These are phyloP conservation scores for Anthracocystis panici-leucophaei DNA, from an alignment of 1,284 basidiomycete species.

Conservation along the genomic window DNA sequence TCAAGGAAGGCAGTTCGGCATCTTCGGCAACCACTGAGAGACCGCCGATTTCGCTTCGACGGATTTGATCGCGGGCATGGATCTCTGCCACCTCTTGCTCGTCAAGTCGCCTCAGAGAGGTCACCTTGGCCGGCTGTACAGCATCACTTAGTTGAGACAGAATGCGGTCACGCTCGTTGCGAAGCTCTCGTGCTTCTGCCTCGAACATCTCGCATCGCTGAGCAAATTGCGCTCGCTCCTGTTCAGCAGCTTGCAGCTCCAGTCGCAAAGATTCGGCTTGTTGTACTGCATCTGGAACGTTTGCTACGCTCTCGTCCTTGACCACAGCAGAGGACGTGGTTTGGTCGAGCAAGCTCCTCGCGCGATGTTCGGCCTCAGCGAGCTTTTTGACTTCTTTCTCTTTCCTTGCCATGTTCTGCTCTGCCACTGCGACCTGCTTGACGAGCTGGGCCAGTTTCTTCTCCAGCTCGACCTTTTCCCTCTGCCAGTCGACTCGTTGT, in stretches of 20 bases:
- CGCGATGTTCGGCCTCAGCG: conserved; percentile 28
- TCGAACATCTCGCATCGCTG: conserved; percentile 27
- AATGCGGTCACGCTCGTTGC: conserved; percentile 29
- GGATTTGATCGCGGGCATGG: conserved; percentile 31
- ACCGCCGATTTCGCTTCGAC: conserved; percentile 25
- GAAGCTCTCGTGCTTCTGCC: conserved; percentile 30
- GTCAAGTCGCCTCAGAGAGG: conserved; percentile 27
- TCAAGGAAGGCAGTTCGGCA: conserved; percentile 18
- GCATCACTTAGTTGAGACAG: neutral
- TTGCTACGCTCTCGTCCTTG: neutral
- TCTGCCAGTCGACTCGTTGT: conserved; percentile 41
- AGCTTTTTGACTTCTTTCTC: conserved; percentile 34
- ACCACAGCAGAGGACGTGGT: neutral
- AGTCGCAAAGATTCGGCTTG: conserved; percentile 12
- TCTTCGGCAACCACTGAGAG: conserved; percentile 36
- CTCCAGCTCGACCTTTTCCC: conserved; percentile 43
- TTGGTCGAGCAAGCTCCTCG: conserved; percentile 35
- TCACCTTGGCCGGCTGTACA: conserved; percentile 3
- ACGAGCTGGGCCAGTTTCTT: conserved; percentile 38
- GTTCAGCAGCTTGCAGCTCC: conserved; percentile 18
- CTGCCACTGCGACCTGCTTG: conserved; percentile 33
- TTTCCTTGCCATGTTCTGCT: conserved; percentile 30
- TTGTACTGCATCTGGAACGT: conserved; percentile 7
- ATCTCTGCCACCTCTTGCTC: conserved; percentile 37
- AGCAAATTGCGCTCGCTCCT: conserved; percentile 17